Evolutionary conservation across 2,329 filamentous ascomycete genomes (phyloP), one percentile per base, ranked within the genome.

Genomic region (Camillea tinctor): DNA sequence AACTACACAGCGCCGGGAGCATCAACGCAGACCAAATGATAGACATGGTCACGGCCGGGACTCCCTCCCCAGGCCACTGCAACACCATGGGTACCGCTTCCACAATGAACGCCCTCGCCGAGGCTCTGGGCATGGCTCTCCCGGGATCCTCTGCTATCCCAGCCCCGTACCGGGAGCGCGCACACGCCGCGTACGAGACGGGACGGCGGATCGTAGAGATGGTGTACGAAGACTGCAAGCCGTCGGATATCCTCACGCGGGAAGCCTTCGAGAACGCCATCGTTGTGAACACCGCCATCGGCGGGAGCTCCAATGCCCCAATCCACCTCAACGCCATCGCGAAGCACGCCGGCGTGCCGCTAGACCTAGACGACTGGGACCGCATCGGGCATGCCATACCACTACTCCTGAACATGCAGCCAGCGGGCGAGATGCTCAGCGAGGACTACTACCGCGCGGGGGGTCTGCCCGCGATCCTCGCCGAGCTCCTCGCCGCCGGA

Each of bases 201-300:
- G 81, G 80, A 15, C 66, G 74, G 54, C 79, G 74, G 54, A 81
- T 83, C 50, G 80, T 83, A 22, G 79, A 79, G 55, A 81, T 83
- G 79, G 79, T 82, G 3, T 70, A 75, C 23, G 68, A 73, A 23
- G 79, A 83, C 66, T 73, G 77, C 26, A 81, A 79, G 60, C 82
- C 82, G 2, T 81, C 77, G 63, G 82, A 85, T 60, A 80, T 85
- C 66, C 78, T 85, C 78, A 84, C 82, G 0, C 74, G 81, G 3
- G 70, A 79, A 58, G 81, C 83, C 0, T 85, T 85, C 59, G 82
- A 85, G 70, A 85, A 85, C 60, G 81, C 80, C 6, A 82, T 85
- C 24, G 79, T 80, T 5, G 77, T 76, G 50, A 84, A 83, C 61
- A 81, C 80, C 1, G 82, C 82, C 20, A 83, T 85, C 56, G 83